A percentile compares a stretch with the other conserved stretches of the same genome.
Evolutionary conservation across 805 yeast genomes (phyloP).

Genomic region (Myxozyma udenii): DNA sequence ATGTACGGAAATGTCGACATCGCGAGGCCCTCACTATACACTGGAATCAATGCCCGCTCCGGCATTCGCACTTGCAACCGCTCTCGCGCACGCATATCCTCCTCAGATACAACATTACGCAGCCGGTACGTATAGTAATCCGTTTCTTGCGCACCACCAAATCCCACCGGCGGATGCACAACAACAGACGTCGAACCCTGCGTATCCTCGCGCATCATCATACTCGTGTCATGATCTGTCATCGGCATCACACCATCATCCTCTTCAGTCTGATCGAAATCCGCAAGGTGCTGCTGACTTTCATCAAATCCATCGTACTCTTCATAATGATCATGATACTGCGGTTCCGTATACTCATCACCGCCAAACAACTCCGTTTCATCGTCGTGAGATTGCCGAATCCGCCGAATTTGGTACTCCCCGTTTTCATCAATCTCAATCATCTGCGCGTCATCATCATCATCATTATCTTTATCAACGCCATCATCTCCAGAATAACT

Average conservation of each 20-base stretch:
- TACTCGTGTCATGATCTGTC: neutral
- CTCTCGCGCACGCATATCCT: constrained; percentile 1
- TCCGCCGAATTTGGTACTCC: constrained; percentile 3
- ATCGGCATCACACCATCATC: neutral
- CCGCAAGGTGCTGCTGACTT: constrained; percentile 2
- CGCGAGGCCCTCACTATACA: constrained; percentile 32
- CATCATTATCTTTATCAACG: constrained; percentile 2
- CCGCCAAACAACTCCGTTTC: neutral
- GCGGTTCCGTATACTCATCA: constrained; percentile 2
- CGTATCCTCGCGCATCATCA: neutral
- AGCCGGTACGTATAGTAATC: constrained; percentile 15
- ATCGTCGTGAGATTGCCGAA: neutral
- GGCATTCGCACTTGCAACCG: constrained; percentile 8
- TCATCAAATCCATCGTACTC: neutral
- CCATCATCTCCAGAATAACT: neutral
- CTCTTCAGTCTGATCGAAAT: constrained; percentile 12
- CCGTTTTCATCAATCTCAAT: constrained; percentile 14
- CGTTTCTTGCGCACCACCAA: neutral
- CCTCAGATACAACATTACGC: constrained; percentile 15
- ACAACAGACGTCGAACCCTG: neutral
- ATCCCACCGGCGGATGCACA: constrained; percentile 14
- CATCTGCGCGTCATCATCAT: constrained; percentile 13
- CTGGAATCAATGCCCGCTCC: constrained; percentile 30
- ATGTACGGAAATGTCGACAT: constrained; percentile 35
- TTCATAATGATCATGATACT: neutral